A percentile compares a stretch with the other conserved stretches of the same genome.
Evolutionary conservation across 2,329 filamentous ascomycete genomes (phyloP).

Genomic region (Neonectria coccinea): DNA sequence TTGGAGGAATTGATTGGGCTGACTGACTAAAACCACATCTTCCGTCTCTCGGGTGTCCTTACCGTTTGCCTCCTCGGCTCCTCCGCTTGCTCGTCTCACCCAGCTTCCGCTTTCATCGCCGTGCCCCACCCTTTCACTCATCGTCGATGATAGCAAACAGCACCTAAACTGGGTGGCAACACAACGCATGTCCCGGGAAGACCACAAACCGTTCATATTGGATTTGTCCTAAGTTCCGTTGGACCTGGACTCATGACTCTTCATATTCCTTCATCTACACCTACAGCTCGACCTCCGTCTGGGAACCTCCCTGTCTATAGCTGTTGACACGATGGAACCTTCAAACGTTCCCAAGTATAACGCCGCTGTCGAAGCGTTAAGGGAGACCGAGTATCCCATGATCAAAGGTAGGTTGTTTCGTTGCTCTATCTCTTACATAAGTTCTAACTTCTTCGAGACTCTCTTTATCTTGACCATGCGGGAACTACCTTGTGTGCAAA

Average conservation of each 20-base stretch:
- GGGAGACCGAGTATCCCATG: conserved; percentile 75
- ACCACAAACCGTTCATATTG: background rate
- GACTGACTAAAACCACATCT: background rate
- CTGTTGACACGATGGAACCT: conserved; percentile 17
- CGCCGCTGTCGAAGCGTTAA: conserved; percentile 66
- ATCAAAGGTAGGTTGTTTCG: conserved; percentile 64
- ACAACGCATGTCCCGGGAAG: conserved; percentile 1
- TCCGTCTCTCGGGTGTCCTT: background rate
- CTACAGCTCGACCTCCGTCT: background rate
- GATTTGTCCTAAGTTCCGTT: background rate
- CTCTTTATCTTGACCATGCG: conserved; percentile 91
- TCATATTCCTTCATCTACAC: background rate
- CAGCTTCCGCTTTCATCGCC: conserved; percentile 17
- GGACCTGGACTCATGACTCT: background rate
- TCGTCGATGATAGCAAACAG: conserved; percentile 20
- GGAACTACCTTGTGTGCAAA: conserved; percentile 89
- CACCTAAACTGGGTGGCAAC: background rate
- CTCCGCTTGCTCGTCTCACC: background rate
- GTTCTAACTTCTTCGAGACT: conserved; percentile 59
- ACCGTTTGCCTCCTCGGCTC: too few relatives aligned
- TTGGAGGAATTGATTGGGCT: conserved; percentile 10
- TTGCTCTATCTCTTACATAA: background rate
- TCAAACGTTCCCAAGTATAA: conserved; percentile 62
- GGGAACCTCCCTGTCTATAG: too few relatives aligned
- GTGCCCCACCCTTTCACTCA: conserved; percentile 8